Base-by-base conservation (phyloP, 108 stramenopile genomes). In the Nitzschia sp. region DNA sequence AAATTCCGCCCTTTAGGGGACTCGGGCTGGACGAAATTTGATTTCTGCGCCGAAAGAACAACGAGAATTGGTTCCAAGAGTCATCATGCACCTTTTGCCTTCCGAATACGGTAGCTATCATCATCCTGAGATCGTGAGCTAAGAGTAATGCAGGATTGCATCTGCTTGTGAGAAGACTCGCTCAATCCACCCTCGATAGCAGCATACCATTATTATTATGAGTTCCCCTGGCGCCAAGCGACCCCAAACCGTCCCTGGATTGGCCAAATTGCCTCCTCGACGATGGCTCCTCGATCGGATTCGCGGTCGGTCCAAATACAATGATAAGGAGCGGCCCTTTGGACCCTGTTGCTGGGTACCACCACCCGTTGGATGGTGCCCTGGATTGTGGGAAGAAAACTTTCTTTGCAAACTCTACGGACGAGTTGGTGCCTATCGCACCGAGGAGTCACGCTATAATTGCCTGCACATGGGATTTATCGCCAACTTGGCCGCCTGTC, bases 221-320 rank as follows among this genome's bases (percentile, higher is more conserved):
- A 42, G 38, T 13, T 42, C 38, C 13, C 38, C 38, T 42, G 38
- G 38, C 13, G 38, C 38, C 38, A 13, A 9, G 9, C 38, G 13
- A 42, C 38, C 9, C 6, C 13, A 6, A 6, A 42, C 6, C 13
- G 13, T 42, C 13, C 38, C 38, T 42, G 38, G 38, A 42, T 9
- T 42, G 6, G 38, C 13, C 38, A 42, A 42, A 13, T 6, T 45
- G 11, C 58, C 68, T 11, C 66, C 55, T 6, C 30, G 71, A 21
- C 66, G 69, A 54, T 80, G 79, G 79, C 46, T 80, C 32, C 70
- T 68, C 46, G 79, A 80, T 72, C 74, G 79, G 5, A 63, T 70
- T 62, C 28, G 33, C 15, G 79, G 79, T 13, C 33, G 64, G 55
- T 80, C 79, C 38, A 80, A 80, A 34, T 76, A 71, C 33, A 54